Base-by-base conservation (phyloP, 331 rosid species). In the Phaseolus coccineus region DNA sequence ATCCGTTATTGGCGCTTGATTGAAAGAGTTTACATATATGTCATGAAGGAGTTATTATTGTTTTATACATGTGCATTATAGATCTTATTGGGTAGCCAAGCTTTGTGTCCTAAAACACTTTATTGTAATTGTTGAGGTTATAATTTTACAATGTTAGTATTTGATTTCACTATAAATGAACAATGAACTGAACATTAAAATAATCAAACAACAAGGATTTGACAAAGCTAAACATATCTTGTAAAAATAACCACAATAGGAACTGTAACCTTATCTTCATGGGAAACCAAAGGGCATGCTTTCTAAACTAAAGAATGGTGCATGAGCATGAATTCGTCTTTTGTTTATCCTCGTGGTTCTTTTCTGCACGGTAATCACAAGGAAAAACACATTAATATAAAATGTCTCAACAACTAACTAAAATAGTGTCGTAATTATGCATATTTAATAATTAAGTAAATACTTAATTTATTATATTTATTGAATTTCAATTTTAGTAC, bases 301-400 rank as follows among this genome's bases (percentile, higher is more conserved):
- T 19, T 19, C 22, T 19, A 19, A 19, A 19, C 86, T 82, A 91
- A 74, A 89, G 90, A 75, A 91, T 84, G 30, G 89, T 78, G 84
- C 97, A 91, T 0, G 88, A 80, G 80, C 97, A 91, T 39, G 97
- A 81, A 77, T 80, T 91, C 71, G 74, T 87, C 85, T 85, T 87
- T 69, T 78, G 79, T 77, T 59, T 88, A 25, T 71, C 76, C 58
- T 85, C 87, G 74, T 78, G 82, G 57, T 80, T 82, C 84, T 85
- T 84, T 44, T 84, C 92, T 88, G 89, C 87, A 69, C 67, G 58
- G 51, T 42, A 79, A 59, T 72, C 66, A 64, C 14, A 4, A 51
- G 44, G 37, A 56, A 22, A 65, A 74, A 31, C 48, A 52, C 39
- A 1, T 61, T 11, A 35, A 19, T 19, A 19, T 19, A 19, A 19